These are phyloP conservation scores for Urochloa ruziziensis DNA, from an alignment of 176 grass and related monocot species.

Conservation along the genomic window DNA sequence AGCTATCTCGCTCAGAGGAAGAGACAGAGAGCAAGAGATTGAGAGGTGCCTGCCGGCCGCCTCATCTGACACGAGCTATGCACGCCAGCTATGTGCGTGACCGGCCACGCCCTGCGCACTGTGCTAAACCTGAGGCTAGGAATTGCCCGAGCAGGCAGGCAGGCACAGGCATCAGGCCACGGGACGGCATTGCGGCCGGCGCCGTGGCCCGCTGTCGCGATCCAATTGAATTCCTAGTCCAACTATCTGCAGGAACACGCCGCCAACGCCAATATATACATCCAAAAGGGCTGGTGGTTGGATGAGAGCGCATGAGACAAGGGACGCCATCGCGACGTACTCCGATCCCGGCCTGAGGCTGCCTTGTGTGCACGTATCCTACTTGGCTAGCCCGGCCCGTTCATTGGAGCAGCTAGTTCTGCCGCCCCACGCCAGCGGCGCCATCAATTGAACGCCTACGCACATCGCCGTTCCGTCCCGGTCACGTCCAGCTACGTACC, in stretches of 20 bases:
- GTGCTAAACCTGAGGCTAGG: conserved; percentile 11
- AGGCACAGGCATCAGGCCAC: not conserved
- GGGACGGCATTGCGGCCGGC: not conserved
- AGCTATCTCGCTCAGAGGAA: too few relatives aligned
- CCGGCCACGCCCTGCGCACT: not conserved
- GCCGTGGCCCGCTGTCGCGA: not conserved
- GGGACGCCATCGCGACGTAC: not conserved
- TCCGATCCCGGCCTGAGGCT: not conserved
- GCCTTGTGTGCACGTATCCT: not conserved
- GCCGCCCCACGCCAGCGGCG: conserved; percentile 21
- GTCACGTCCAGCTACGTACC: not conserved
- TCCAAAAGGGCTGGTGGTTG: conserved; percentile 4
- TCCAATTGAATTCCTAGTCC: conserved; percentile 21
- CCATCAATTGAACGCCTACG: not conserved
- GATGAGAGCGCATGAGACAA: not conserved
- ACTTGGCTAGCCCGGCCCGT: not conserved
- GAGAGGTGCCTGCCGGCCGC: too few relatives aligned
- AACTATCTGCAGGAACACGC: not conserved
- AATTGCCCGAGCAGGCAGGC: conserved; percentile 15
- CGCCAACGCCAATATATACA: not conserved
- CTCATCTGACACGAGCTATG: too few relatives aligned
- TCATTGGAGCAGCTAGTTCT: conserved; percentile 10
- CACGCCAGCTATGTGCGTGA: not conserved
- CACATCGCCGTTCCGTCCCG: not conserved
- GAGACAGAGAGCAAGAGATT: too few relatives aligned